Conservation (phyloP, 1,284 basidiomycete species). For the Sporisorium exsertum region DNA sequence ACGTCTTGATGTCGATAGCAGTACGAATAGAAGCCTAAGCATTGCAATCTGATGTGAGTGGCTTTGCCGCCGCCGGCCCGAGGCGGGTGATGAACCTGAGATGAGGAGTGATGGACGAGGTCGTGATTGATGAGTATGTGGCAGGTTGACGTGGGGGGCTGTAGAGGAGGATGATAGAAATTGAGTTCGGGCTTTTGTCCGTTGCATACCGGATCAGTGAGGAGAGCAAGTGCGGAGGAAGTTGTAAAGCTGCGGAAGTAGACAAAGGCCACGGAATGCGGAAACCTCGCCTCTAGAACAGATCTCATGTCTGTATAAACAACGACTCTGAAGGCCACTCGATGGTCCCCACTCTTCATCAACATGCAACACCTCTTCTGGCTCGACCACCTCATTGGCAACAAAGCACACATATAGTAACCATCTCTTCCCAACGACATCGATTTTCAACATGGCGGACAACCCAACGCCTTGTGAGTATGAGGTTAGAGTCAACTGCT, state of each 20-base stretch:
- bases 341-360: neutral
- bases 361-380: neutral
- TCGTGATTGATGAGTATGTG: neutral
- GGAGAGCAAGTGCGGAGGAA: neutral
- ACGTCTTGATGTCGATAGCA: neutral
- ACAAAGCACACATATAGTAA: neutral
- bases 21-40: neutral
- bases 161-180: neutral
- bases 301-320: neutral
- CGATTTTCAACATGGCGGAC: neutral
- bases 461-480: neutral
- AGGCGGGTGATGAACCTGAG: neutral
- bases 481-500: neutral
- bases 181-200: neutral
- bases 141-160: neutral
- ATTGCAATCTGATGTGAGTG: too few relatives aligned
- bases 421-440: neutral
- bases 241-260: neutral
- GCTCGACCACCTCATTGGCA: neutral
- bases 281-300: neutral
- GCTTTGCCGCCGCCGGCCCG: too few relatives aligned
- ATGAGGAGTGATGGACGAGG: neutral
- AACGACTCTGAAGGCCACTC: neutral
- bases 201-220: neutral
- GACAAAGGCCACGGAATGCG: neutral